These are phyloP conservation scores for Metschnikowia lunata DNA, from an alignment of 805 yeast species.

Conservation along the genomic window DNA sequence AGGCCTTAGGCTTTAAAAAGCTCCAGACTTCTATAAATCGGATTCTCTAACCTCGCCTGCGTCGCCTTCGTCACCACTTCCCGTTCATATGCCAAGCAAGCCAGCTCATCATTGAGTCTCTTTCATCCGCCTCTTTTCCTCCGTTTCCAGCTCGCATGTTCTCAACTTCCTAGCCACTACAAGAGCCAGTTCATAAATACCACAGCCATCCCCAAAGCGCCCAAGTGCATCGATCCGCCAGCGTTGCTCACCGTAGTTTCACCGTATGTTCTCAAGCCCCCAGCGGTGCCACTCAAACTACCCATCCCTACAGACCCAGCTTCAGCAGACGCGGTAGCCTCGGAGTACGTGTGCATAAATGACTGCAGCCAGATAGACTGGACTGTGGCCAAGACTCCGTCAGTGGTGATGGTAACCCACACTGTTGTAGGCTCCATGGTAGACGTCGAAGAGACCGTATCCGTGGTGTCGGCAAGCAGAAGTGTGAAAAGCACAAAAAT, in stretches of 20 bases:
- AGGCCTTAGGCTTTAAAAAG: too few relatives aligned
- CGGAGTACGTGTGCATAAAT: slow-evolving; percentile 22
- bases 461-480: slow-evolving; percentile 11
- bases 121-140: too few relatives aligned
- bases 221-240: slow-evolving; percentile 11
- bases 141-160: too few relatives aligned
- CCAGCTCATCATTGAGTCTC: too few relatives aligned
- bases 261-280: slow-evolving; percentile 28
- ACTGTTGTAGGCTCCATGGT: slow-evolving; percentile 23
- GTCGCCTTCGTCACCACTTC: too few relatives aligned
- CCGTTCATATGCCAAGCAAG: too few relatives aligned
- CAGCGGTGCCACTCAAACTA: slow-evolving; percentile 23
- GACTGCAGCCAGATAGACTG: slow-evolving; percentile 23
- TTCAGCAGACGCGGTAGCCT: slow-evolving; percentile 16
- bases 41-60: too few relatives aligned
- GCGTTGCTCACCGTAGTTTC: slow-evolving; percentile 22
- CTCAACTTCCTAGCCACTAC: neutral
- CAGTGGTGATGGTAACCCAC: slow-evolving; percentile 32
- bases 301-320: slow-evolving; percentile 34
- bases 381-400: slow-evolving; percentile 27
- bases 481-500: slow-evolving; percentile 3
- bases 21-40: too few relatives aligned
- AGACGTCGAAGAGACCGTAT: slow-evolving; percentile 7
- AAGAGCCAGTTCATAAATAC: slow-evolving; percentile 8
- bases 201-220: slow-evolving; percentile 14